Percentiles rank a stretch among this genome's conserved stretches.
Conservation (phyloP, 495 filamentous ascomycete genomes). For the Aspergillus heteromorphus region DNA sequence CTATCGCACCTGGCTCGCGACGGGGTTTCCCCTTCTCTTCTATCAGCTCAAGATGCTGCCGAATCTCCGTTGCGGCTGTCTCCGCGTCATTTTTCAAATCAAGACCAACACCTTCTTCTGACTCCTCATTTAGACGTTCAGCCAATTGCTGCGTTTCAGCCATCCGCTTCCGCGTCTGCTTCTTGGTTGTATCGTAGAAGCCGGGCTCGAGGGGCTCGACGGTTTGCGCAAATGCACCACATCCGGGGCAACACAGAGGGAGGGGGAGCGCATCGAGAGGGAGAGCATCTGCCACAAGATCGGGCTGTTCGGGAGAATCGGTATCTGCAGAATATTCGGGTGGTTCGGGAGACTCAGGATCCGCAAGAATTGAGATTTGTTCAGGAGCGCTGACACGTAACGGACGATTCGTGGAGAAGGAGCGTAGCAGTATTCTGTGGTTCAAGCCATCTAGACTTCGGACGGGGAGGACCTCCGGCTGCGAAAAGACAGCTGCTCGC, state of each 20-base stretch:
- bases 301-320: too few relatives aligned
- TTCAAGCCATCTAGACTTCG: not conserved
- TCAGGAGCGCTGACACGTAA: conserved; percentile 3
- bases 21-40: not conserved
- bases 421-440: conserved; percentile 14
- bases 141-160: conserved; percentile 36
- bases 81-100: conserved; percentile 13
- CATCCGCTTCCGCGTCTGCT: conserved; percentile 33
- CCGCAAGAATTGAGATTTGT: not conserved
- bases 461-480: conserved; percentile 1
- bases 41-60: not conserved
- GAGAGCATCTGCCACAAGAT: too few relatives aligned
- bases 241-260: conserved; percentile 67
- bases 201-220: conserved; percentile 64
- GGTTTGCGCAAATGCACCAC: conserved; percentile 78
- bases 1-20: conserved; percentile 20
- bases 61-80: conserved; percentile 18
- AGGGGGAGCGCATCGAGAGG: too few relatives aligned
- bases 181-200: conserved; percentile 62
- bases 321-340: too few relatives aligned
- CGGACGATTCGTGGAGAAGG: conserved; percentile 17
- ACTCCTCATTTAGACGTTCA: conserved; percentile 20
- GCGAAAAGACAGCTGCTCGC: not conserved
- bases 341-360: too few relatives aligned
- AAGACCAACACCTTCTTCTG: too few relatives aligned